These are phyloP conservation scores for Limnanthes douglasii DNA, from an alignment of 345 rosid species.

Conservation along the genomic window DNA sequence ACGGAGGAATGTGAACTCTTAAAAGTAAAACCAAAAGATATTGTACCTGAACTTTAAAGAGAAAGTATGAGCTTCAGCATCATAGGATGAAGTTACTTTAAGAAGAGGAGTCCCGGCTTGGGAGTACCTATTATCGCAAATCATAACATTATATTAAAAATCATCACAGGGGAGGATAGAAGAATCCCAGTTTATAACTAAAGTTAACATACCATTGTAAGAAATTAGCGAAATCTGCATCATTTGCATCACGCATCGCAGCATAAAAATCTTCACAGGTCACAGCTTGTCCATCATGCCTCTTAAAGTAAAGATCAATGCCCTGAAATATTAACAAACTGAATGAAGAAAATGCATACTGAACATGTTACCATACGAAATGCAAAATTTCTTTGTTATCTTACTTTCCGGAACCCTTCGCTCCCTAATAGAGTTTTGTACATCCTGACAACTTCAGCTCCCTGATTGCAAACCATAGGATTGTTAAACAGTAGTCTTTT, in stretches of 20 bases:
- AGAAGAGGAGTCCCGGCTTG: slow-evolving; percentile 97
- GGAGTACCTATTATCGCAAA: slow-evolving; percentile 52
- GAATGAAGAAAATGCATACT: slow-evolving; percentile 1
- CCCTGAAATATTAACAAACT: slow-evolving; percentile 38
- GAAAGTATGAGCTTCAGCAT: slow-evolving; percentile 60
- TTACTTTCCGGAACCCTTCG: slow-evolving; percentile 87
- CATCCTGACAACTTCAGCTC: slow-evolving; percentile 99
- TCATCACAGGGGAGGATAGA: slow-evolving; percentile 3
- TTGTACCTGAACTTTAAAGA: slow-evolving; percentile 77
- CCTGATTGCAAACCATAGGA: slow-evolving; percentile 29
- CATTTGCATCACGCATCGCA: slow-evolving; percentile 97
- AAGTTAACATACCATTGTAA: slow-evolving; percentile 44
- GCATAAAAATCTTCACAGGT: slow-evolving; percentile 96
- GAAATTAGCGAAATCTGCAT: slow-evolving; percentile 88
- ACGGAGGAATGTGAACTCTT: neutral
- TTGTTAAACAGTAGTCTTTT: slow-evolving; percentile 6
- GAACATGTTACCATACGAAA: slow-evolving; percentile 2
- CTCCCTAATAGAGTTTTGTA: slow-evolving; percentile 92
- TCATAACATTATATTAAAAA: slow-evolving; percentile 3
- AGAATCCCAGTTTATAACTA: neutral
- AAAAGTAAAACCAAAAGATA: slow-evolving; percentile 6
- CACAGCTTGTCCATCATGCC: slow-evolving; percentile 97
- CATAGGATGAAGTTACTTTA: slow-evolving; percentile 61
- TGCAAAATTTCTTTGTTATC: slow-evolving; percentile 1
- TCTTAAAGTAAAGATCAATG: slow-evolving; percentile 87